Conservation (phyloP, 2,329 filamentous ascomycete species). For the Penicillium sp. region DNA sequence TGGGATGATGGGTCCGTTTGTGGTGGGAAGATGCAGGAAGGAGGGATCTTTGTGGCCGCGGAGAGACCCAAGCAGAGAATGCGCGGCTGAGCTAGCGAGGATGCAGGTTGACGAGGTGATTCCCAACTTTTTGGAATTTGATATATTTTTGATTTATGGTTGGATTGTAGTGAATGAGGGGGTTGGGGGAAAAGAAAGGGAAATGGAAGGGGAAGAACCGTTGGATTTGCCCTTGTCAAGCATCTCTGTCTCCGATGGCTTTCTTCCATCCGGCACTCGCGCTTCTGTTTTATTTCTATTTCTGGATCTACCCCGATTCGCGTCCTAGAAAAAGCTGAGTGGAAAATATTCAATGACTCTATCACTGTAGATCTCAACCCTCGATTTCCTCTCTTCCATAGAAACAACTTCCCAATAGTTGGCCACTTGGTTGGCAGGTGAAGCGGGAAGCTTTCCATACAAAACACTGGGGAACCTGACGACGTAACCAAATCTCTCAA, state of each 20-base stretch:
- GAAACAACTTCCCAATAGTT: neutral
- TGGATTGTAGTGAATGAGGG: neutral
- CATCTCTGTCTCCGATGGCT: neutral
- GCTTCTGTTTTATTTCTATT: neutral
- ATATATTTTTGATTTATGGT: neutral
- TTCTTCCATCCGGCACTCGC: neutral
- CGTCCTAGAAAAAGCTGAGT: neutral
- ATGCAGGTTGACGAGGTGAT: constrained; percentile 13
- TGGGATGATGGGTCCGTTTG: constrained; percentile 25
- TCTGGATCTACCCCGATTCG: too few relatives aligned
- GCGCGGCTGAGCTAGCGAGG: constrained; percentile 26
- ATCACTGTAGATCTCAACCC: neutral
- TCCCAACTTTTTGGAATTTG: neutral
- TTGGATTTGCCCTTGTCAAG: neutral
- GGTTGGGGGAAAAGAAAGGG: neutral
- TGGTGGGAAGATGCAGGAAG: constrained; percentile 27
- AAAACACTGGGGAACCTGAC: neutral
- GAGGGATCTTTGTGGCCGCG: constrained; percentile 24
- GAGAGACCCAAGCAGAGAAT: constrained; percentile 29
- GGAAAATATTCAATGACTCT: neutral
- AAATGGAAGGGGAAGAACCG: constrained; percentile 1
- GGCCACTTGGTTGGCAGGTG: neutral
- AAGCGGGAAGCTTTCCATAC: neutral
- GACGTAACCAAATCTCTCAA: neutral
- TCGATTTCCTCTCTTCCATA: neutral